Evolutionary conservation across 192 early-diverging fungal genomes (phyloP), one percentile per base, ranked within the genome.

Genomic region (Thoreauomyces humboldtii): DNA sequence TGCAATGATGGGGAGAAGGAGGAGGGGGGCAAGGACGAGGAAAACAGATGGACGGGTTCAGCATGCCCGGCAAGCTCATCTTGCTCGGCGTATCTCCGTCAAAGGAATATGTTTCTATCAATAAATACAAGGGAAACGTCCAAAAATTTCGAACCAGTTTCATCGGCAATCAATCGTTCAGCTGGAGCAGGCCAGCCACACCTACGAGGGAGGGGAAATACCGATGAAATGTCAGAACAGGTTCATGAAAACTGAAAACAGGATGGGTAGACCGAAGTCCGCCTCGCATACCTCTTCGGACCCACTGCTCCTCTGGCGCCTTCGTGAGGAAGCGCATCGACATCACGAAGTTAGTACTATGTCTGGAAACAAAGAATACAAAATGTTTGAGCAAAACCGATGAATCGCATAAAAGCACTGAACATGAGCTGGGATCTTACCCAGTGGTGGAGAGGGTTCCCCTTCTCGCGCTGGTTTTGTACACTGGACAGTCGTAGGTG

Each of bases 261-360:
- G n/a, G n/a, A n/a, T n/a, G n/a, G n/a, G n/a, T n/a, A n/a, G n/a
- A n/a, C n/a, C n/a, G n/a, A n/a, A n/a, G n/a, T n/a, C n/a, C n/a
- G n/a, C n/a, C n/a, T n/a, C n/a, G n/a, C 61, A 2, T 53, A 65
- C 83, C 83, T 43, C 79, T 46, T 44, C 75, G 31, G 25, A 85
- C 73, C 83, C 83, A 85, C 15, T 69, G 63, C 15, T 82, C 77
- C 33, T 83, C 81, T 0, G 78, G 77, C 7, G 76, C 81, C 33
- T 75, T 84, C 31, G 83, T 84, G 29, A 81, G 81, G 1, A 85
- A 41, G 32, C 79, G 38, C 83, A 85, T 85, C n/a, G 71, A 80
- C 77, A 84, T 84, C n/a, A 85, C 83, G 63, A 73, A 85, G 54
- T 85, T 85, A 1, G 83, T 85, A 22, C 75, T 78, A 50, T 85